A percentile compares a stretch with the other conserved stretches of the same genome.
Conservation (phyloP, 83 land plant genomes). For the Thuja plicata region DNA sequence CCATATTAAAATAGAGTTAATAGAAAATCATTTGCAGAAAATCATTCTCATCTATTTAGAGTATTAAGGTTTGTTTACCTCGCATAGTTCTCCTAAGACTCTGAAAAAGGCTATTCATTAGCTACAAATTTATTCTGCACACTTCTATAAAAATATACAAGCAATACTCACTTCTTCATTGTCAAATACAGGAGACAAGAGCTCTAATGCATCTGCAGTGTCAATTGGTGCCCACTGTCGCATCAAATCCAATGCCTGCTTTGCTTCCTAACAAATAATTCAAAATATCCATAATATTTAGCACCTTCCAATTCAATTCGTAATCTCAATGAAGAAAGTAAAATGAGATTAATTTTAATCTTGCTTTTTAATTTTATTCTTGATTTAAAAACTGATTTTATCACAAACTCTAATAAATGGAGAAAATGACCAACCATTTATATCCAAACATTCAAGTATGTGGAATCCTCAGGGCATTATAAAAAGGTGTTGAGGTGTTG, state of each 20-base stretch:
- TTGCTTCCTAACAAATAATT: conserved; percentile 71
- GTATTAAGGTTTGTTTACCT: neutral
- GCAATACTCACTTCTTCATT: conserved; percentile 77
- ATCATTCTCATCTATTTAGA: neutral
- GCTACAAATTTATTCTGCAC: conserved; percentile 9
- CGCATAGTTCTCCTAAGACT: neutral
- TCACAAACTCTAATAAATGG: neutral
- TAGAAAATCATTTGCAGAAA: neutral
- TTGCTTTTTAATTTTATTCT: neutral
- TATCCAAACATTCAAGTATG: neutral
- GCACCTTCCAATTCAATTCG: neutral
- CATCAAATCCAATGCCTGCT: conserved; percentile 92
- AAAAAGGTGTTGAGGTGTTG: no score
- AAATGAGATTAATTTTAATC: neutral
- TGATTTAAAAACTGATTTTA: neutral
- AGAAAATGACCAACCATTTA: neutral
- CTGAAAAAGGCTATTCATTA: neutral
- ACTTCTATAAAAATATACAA: neutral
- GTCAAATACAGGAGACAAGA: conserved; percentile 94
- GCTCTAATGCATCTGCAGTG: conserved; percentile 97
- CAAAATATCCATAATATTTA: neutral
- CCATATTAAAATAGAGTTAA: neutral
- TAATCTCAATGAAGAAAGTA: neutral
- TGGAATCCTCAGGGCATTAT: no score
- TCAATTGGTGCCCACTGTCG: conserved; percentile 87